These are phyloP conservation scores for Hymenoscyphus salicellus DNA, from an alignment of 2,329 filamentous ascomycete genomes.

Conservation along the genomic window DNA sequence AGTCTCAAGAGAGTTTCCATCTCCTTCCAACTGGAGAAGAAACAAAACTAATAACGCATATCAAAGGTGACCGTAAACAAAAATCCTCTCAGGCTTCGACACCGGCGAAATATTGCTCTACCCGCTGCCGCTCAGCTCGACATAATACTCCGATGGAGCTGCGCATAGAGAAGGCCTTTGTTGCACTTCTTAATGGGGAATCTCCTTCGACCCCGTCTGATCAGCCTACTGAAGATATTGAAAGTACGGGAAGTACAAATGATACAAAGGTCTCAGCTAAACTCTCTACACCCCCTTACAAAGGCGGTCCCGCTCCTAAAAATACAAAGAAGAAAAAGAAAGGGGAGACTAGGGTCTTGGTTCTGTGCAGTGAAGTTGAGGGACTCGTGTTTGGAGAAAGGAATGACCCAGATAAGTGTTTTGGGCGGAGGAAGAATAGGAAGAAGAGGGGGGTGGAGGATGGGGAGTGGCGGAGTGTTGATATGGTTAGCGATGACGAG, in stretches of 20 bases:
- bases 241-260: too few relatives aligned
- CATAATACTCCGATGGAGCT: slow-evolving; percentile 43
- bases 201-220: slow-evolving; percentile 22
- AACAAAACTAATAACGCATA: neutral
- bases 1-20: slow-evolving; percentile 13
- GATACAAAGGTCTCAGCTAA: slow-evolving; percentile 16
- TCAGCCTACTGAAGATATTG: neutral
- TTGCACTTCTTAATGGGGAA: slow-evolving; percentile 34
- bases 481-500: slow-evolving; percentile 26
- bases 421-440: slow-evolving; percentile 46
- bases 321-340: slow-evolving; percentile 39
- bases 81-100: neutral
- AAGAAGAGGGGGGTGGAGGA: slow-evolving; percentile 36
- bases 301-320: neutral
- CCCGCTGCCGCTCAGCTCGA: slow-evolving; percentile 51
- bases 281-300: neutral
- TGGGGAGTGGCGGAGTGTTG: slow-evolving; percentile 7
- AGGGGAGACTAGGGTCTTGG: slow-evolving; percentile 49
- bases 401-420: slow-evolving; percentile 45
- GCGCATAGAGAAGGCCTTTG: slow-evolving; percentile 51
- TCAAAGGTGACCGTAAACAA: slow-evolving; percentile 4
- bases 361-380: slow-evolving; percentile 51
- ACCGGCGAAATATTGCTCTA: slow-evolving; percentile 54
- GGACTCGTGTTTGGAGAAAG: slow-evolving; percentile 47
- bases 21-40: neutral